Conservation (phyloP, 2,329 filamentous ascomycete species). For the Xylariaceae sp. region DNA sequence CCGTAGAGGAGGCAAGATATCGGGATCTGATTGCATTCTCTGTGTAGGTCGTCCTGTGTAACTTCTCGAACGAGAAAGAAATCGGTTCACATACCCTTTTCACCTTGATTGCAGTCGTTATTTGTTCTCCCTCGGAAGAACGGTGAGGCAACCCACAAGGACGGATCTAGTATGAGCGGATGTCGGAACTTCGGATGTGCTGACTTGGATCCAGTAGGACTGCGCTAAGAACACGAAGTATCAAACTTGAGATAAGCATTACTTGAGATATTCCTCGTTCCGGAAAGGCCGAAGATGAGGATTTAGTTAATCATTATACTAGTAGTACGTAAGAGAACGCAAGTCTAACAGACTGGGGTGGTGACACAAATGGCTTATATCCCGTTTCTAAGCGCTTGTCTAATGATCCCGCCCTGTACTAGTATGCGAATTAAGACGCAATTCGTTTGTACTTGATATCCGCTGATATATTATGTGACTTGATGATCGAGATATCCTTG, state of each 20-base stretch:
- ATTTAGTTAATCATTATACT: too few species aligned
- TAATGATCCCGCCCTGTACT: too few species aligned
- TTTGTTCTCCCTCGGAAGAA: too few species aligned
- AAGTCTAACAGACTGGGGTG: background rate
- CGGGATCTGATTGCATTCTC: constrained; percentile 22
- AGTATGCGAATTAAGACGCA: background rate
- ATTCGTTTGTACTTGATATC: background rate
- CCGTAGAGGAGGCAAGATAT: constrained; percentile 32
- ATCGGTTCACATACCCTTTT: too few species aligned
- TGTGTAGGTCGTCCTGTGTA: background rate
- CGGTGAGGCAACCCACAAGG: too few species aligned
- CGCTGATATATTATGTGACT: background rate
- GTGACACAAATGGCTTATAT: background rate
- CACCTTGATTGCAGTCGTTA: too few species aligned
- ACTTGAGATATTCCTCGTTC: constrained; percentile 6
- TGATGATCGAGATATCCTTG: background rate
- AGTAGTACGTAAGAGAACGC: background rate
- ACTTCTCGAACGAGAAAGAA: too few species aligned
- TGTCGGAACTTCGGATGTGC: constrained; percentile 33
- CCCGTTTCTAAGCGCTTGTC: constrained; percentile 8
- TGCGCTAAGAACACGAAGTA: background rate
- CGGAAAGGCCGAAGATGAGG: too few species aligned
- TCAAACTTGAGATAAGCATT: constrained; percentile 9
- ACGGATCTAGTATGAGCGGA: too few species aligned
- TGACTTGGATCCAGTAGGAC: constrained; percentile 1